Evolutionary conservation across 2,329 filamentous ascomycete genomes (phyloP).

Genomic region (Tolypocladium capitatum): DNA sequence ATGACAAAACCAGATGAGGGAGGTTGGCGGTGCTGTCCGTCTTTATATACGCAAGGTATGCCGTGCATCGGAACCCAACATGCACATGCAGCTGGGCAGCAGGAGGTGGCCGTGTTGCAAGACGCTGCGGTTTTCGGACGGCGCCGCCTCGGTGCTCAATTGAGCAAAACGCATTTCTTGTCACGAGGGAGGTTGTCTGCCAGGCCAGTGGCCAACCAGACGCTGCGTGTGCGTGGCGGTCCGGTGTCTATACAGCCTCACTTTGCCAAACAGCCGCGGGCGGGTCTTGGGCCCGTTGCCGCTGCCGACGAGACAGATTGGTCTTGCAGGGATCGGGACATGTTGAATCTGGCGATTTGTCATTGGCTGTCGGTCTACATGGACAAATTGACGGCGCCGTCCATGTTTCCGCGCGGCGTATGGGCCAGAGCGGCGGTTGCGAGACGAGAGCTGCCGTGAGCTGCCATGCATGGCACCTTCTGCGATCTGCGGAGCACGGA

Average conservation of each 20-base stretch:
- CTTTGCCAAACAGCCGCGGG: not conserved
- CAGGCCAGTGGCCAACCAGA: not conserved
- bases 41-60: not conserved
- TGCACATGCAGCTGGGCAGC: not conserved
- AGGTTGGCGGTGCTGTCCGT: not conserved
- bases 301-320: not conserved
- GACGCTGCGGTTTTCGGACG: not conserved
- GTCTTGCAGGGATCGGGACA: not conserved
- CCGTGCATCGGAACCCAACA: not conserved
- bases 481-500: no score
- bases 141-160: not conserved
- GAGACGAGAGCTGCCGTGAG: no score
- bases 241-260: not conserved
- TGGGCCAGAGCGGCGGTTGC: not conserved
- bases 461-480: no score
- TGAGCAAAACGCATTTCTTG: not conserved
- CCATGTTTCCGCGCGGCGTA: not conserved
- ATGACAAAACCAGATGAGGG: not conserved
- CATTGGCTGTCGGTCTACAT: not conserved
- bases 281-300: not conserved
- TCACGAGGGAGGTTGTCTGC: not conserved
- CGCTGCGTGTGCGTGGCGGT: not conserved
- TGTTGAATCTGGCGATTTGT: not conserved
- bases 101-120: not conserved
- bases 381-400: not conserved